Base-by-base conservation (phyloP, 805 yeast genomes). In the Saturnispora sanitii region DNA sequence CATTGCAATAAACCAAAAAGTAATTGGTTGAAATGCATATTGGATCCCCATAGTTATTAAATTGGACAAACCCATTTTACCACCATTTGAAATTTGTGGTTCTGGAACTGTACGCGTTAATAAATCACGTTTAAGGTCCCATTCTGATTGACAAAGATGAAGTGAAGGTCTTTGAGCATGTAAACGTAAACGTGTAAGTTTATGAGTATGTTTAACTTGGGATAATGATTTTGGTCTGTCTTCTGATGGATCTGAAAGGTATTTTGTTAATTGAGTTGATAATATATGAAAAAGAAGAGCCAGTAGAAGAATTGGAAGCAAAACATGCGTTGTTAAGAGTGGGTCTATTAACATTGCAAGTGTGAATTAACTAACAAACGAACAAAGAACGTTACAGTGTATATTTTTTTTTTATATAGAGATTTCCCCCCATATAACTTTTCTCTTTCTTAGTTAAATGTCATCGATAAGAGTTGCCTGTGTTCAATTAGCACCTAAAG, bases 1-100 rank as follows among this genome's bases (percentile, higher is more conserved):
- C 53, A 78, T 83, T 54, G 84, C 85, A 45, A 90, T 90, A 95
- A 96, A 92, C 54, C 87, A 86, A 96, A 92, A 88, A 48, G 88
- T 82, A 30, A 88, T 59, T 0, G 96, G 85, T 63, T 92, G 97
- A 2, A 97, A 96, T 16, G 87, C 73, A 56, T 79, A 84, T 60
- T 77, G 84, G 55, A 88, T 79, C 48, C 86, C 64, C 55, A 86
- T 88, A n/a, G n/a, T n/a, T n/a, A n/a, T n/a, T n/a, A n/a, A n/a
- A n/a, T n/a, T n/a, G n/a, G n/a, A n/a, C n/a, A n/a, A n/a, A n/a
- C n/a, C n/a, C n/a, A n/a, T n/a, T n/a, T n/a, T n/a, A n/a, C n/a
- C n/a, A n/a, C n/a, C n/a, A n/a, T n/a, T n/a, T n/a, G n/a, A n/a
- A n/a, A n/a, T n/a, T n/a, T n/a, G n/a, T n/a, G n/a, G n/a, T n/a